Conservation (phyloP, 1,284 basidiomycete genomes). For the Ceratobasidium sp. region DNA sequence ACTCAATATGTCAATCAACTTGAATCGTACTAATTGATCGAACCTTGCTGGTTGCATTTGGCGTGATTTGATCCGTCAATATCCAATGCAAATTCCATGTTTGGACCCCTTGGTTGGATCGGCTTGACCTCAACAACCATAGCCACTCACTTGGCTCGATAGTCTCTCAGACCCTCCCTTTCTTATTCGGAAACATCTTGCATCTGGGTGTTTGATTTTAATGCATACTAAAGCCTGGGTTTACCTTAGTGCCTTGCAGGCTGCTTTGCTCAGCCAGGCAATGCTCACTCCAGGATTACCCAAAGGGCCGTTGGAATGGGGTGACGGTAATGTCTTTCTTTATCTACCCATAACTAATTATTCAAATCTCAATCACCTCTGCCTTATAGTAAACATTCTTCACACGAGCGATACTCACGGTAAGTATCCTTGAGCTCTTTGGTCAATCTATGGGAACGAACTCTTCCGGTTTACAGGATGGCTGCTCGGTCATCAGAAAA, state of each 20-base stretch:
- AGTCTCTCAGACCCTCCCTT: too few species aligned
- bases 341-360: too few species aligned
- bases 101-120: constrained; percentile 24
- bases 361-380: background rate
- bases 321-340: constrained; percentile 14
- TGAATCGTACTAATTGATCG: background rate
- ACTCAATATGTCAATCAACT: constrained; percentile 12
- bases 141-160: constrained; percentile 2
- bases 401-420: constrained; percentile 41
- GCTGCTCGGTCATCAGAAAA: constrained; percentile 40
- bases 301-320: constrained; percentile 39
- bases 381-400: constrained; percentile 26
- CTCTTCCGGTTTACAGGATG: constrained; percentile 5
- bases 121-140: constrained; percentile 14
- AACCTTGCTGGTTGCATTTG: background rate
- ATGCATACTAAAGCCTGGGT: background rate
- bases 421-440: background rate
- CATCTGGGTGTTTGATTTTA: background rate
- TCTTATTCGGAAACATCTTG: too few species aligned
- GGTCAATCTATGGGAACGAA: background rate
- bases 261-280: background rate
- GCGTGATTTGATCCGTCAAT: constrained; percentile 18
- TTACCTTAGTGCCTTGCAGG: constrained; percentile 25
- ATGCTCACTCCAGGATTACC: constrained; percentile 31
- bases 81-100: constrained; percentile 15